Evolutionary conservation across 768 basidiomycete species (phyloP).

Genomic region (Hemileccinum rubropunctum): DNA sequence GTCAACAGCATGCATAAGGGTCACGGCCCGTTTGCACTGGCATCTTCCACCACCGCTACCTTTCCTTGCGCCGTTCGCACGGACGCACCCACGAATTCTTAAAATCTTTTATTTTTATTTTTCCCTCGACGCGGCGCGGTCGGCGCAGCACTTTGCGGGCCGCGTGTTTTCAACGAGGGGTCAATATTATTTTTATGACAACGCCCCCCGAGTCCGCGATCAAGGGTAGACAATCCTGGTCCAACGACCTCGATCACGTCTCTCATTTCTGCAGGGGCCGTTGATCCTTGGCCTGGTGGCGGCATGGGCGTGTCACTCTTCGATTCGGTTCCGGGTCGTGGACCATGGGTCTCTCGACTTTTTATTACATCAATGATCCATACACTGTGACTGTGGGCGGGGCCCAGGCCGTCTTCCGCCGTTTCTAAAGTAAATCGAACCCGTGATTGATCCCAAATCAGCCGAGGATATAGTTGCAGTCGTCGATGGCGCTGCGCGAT

Average conservation of each 20-base stretch:
- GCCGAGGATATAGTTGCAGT: background rate
- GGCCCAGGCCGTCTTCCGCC: no score
- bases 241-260: constrained; percentile 6
- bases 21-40: background rate
- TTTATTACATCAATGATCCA: background rate
- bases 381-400: no score
- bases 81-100: background rate
- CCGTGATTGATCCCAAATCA: no score
- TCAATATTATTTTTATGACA: background rate
- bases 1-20: background rate
- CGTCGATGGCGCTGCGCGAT: no score
- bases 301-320: background rate
- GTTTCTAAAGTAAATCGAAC: no score
- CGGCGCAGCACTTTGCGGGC: constrained; percentile 9
- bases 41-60: background rate
- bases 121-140: background rate
- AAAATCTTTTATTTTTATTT: no score
- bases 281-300: background rate
- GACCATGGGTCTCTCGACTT: background rate
- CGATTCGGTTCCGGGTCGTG: constrained; percentile 5
- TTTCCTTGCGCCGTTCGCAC: background rate
- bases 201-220: constrained; percentile 2
- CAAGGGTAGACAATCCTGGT: background rate
- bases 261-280: background rate
- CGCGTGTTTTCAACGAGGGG: constrained; percentile 29